Conservation (phyloP, 75 land plant species). For the Cupressus sempervirens region DNA sequence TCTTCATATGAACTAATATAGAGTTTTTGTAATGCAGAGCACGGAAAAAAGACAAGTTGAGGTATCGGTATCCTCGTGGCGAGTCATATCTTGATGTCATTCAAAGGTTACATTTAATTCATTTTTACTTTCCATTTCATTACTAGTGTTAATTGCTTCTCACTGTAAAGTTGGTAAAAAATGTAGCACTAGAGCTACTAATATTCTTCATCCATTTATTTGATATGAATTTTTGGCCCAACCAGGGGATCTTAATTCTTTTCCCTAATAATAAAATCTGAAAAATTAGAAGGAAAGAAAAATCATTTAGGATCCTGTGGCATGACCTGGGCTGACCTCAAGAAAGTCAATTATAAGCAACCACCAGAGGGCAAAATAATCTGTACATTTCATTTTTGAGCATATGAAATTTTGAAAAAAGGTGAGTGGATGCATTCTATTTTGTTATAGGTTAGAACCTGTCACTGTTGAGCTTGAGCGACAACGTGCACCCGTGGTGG, state of each 20-base stretch:
- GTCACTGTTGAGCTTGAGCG: constrained; percentile 97
- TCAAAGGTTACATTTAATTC: constrained; percentile 59
- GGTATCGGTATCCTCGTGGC: constrained; percentile 98
- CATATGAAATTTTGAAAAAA: background rate
- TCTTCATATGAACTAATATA: background rate
- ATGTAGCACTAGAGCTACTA: background rate
- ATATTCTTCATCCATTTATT: background rate
- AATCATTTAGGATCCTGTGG: no score
- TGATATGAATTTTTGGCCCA: background rate
- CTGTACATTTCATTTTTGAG: background rate
- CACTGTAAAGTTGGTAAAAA: background rate
- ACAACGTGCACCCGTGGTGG: constrained; percentile 97
- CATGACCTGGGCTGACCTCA: no score
- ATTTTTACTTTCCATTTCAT: background rate
- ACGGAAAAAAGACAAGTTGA: constrained; percentile 83
- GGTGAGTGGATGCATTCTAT: background rate
- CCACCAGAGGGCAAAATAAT: no score
- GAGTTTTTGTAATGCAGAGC: constrained; percentile 40
- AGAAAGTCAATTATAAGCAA: no score
- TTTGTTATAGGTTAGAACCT: constrained; percentile 76
- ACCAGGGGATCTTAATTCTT: background rate
- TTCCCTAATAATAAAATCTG: background rate
- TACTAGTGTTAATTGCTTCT: background rate
- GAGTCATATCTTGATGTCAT: constrained; percentile 99
- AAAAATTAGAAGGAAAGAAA: no score